These are phyloP conservation scores for Ceratocystis cubensis DNA, from an alignment of 2,329 filamentous ascomycete genomes.

Conservation along the genomic window DNA sequence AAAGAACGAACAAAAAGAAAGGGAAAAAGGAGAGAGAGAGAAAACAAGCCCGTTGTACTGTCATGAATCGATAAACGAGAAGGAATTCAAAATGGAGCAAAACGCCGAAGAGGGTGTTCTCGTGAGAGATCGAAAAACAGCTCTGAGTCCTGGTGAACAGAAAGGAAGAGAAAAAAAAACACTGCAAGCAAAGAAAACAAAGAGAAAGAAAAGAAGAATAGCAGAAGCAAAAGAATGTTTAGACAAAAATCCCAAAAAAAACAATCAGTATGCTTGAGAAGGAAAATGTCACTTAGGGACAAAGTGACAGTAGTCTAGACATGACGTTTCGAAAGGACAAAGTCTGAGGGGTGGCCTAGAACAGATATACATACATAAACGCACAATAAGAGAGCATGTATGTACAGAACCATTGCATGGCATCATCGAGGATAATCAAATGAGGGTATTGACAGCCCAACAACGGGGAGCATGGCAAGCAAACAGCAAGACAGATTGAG, in stretches of 20 bases:
- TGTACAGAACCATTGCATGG: too few relatives aligned
- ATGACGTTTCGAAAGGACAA: too few relatives aligned
- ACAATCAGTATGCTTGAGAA: neutral
- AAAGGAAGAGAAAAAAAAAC: neutral
- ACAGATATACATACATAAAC: too few relatives aligned
- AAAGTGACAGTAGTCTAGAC: too few relatives aligned
- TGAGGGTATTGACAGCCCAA: neutral
- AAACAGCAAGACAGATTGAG: conserved; percentile 11
- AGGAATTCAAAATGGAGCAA: conserved; percentile 5
- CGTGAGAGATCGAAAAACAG: conserved; percentile 6
- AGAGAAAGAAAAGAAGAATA: neutral
- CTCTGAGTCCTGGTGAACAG: neutral
- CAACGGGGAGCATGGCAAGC: conserved; percentile 1
- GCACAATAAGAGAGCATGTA: too few relatives aligned
- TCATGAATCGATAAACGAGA: conserved; percentile 6
- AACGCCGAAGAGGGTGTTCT: neutral
- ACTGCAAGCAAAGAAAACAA: neutral
- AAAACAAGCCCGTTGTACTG: neutral
- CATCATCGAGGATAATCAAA: neutral
- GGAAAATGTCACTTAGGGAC: too few relatives aligned
- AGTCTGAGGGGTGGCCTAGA: too few relatives aligned
- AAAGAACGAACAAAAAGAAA: neutral
- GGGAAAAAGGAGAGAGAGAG: neutral
- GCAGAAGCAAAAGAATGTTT: neutral
- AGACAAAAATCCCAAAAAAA: neutral